A percentile compares a stretch with the other conserved stretches of the same genome.
These are phyloP conservation scores for Ustilago xerochloae DNA, from an alignment of 1,284 basidiomycete species.

Conservation along the genomic window DNA sequence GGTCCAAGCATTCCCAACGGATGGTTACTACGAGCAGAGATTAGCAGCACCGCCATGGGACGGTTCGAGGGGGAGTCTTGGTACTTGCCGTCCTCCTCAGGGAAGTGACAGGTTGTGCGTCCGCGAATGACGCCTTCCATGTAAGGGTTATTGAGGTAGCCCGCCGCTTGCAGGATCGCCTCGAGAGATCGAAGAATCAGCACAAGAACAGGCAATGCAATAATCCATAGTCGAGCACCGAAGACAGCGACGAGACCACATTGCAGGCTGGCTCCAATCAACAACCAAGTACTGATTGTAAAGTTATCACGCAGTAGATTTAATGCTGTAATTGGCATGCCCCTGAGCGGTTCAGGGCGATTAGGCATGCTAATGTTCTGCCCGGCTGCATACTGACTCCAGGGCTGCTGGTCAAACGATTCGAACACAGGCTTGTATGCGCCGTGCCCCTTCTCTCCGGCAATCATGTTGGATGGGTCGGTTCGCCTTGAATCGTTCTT, in stretches of 20 bases:
- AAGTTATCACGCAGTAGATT: slow-evolving; percentile 15
- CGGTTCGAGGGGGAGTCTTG: slow-evolving; percentile 5
- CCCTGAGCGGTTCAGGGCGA: slow-evolving; percentile 2
- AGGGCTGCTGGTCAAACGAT: slow-evolving; percentile 17
- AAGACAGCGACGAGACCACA: slow-evolving; percentile 10
- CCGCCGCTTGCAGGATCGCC: slow-evolving; percentile 11
- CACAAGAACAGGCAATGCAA: slow-evolving; percentile 11
- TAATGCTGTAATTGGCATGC: neutral
- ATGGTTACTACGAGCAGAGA: slow-evolving; percentile 24
- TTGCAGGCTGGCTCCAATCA: slow-evolving; percentile 20
- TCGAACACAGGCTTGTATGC: slow-evolving; percentile 11
- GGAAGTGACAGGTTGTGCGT: slow-evolving; percentile 21
- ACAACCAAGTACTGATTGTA: slow-evolving; percentile 21
- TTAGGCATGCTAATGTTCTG: neutral
- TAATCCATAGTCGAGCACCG: slow-evolving; percentile 12
- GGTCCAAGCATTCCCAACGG: slow-evolving; percentile 23
- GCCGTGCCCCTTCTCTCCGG: neutral
- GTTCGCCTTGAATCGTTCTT: too few species aligned
- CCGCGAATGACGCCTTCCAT: slow-evolving; percentile 26
- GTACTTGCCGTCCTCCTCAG: slow-evolving; percentile 14
- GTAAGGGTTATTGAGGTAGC: slow-evolving; percentile 5
- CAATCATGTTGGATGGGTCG: neutral
- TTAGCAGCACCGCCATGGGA: slow-evolving; percentile 25
- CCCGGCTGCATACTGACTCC: slow-evolving; percentile 10
- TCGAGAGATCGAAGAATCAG: slow-evolving; percentile 4